These are phyloP conservation scores for Luzula sylvatica DNA, from an alignment of 176 grass and related monocot species.

Conservation along the genomic window DNA sequence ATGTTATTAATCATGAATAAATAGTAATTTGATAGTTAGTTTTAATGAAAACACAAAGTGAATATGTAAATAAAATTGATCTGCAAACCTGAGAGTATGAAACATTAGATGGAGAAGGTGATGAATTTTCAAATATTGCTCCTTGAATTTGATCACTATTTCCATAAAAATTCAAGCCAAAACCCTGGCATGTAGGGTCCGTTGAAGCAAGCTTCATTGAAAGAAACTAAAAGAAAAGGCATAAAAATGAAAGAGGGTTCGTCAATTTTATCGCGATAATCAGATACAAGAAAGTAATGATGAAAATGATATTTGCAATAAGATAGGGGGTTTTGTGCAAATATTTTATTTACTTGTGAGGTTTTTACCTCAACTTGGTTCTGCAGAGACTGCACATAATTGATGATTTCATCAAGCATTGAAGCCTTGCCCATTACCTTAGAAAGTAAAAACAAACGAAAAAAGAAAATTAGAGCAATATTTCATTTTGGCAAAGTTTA, in stretches of 20 bases:
- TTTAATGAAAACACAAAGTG: not conserved
- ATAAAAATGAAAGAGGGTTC: not conserved
- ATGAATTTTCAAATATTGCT: conserved; percentile 1
- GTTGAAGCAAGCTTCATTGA: conserved; percentile 14
- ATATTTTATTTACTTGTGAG: not conserved
- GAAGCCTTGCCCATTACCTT: conserved; percentile 13
- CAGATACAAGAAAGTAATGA: not conserved
- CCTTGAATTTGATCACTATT: not conserved
- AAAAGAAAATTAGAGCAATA: not conserved
- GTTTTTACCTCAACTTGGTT: conserved; percentile 19
- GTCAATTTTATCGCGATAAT: not conserved
- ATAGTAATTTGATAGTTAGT: not conserved
- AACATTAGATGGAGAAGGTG: not conserved
- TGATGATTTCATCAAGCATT: conserved; percentile 21
- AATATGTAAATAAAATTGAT: not conserved
- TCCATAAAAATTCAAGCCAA: conserved; percentile 6
- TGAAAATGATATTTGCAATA: not conserved
- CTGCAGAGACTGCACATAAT: conserved; percentile 21
- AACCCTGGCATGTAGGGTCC: not conserved
- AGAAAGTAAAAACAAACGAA: not conserved
- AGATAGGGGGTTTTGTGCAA: not conserved
- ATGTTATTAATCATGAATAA: not conserved
- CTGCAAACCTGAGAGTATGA: not conserved
- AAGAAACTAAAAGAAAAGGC: conserved; percentile 9
- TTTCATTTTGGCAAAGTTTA: conserved; percentile 1